Evolutionary conservation across 1,139 yeast genomes (phyloP).

Genomic region (Hansenula lynferdii): DNA sequence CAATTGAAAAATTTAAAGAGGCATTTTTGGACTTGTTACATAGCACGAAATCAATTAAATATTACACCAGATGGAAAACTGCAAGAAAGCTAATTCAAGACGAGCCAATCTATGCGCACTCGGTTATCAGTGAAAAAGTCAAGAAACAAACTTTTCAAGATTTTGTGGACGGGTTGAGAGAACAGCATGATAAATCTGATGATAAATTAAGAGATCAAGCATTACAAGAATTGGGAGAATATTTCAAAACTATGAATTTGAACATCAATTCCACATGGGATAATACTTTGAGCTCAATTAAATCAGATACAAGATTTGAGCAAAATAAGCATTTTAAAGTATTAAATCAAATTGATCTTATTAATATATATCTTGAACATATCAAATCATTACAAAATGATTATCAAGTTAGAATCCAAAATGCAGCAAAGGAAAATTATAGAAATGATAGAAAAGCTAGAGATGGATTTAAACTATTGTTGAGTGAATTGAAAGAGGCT

Average conservation of each 20-base stretch:
- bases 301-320: conserved; percentile 46
- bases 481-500: conserved; percentile 33
- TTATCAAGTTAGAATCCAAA: conserved; percentile 33
- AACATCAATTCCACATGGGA: conserved; percentile 24
- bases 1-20: conserved; percentile 48
- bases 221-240: conserved; percentile 44
- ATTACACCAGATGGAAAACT: conserved; percentile 66
- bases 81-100: conserved; percentile 46
- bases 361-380: conserved; percentile 46
- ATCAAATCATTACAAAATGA: conserved; percentile 36
- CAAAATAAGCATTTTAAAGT: conserved; percentile 53
- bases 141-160: conserved; percentile 48
- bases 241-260: conserved; percentile 29
- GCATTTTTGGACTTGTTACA: conserved; percentile 49
- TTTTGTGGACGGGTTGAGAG: conserved; percentile 39
- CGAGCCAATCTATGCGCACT: conserved; percentile 64
- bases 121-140: conserved; percentile 55
- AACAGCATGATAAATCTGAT: conserved; percentile 31
- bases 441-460: conserved; percentile 64
- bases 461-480: conserved; percentile 45
- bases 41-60: conserved; percentile 34
- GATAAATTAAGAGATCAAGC: conserved; percentile 41
- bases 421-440: conserved; percentile 36
- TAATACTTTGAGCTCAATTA: conserved; percentile 34
- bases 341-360: conserved; percentile 55